Evolutionary conservation across 78 protist species (phyloP), one percentile per base, ranked within the genome.

Genomic region (Isochrysis galbana): DNA sequence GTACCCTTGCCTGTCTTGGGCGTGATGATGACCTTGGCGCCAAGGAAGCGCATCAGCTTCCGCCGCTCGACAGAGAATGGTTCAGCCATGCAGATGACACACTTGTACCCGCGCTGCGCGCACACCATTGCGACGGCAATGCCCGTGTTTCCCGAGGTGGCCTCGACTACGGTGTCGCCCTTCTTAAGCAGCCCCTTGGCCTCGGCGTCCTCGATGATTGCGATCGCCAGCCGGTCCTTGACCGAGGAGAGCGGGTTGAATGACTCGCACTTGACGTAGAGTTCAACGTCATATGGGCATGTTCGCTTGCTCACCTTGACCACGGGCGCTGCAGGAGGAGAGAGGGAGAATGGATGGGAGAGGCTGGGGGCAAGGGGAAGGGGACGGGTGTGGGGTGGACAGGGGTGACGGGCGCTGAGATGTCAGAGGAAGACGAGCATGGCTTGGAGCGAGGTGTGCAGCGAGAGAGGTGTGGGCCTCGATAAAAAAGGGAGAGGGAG

Each of bases 71-170:
- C 80, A 23, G 95, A 93, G 91, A 96, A 95, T 29, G 93, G 54
- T 67, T 94, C 97, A 29, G 94, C 90, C 97, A 96, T 95, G 14
- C 89, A 72, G 51, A 90, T 36, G 25, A 95, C 91, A 51, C 78
- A 94, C 29, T 17, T 7, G 91, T 95, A 95, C 32, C 97, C 96
- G 48, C 45, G n/a, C 38, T 82, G 48, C 34, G 95, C 94, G 55
- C 92, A 92, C 26, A 96, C 91, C 94, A 94, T 90, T 54, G 97
- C 96, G 34, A 96, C 38, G 10, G 70, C 84, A 23, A 90, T 70
- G 47, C 97, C 97, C 32, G 97, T 96, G 97, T 96, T 96, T 80
- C 97, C 97, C 19, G 80, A 26, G 11, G 96, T 94, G 41, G 96
- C 86, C 92, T 96, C 97, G 26, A 96, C 94, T 36, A 96, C 89